Base-by-base conservation (phyloP, 1,284 basidiomycete species). In the Irpex sp. region DNA sequence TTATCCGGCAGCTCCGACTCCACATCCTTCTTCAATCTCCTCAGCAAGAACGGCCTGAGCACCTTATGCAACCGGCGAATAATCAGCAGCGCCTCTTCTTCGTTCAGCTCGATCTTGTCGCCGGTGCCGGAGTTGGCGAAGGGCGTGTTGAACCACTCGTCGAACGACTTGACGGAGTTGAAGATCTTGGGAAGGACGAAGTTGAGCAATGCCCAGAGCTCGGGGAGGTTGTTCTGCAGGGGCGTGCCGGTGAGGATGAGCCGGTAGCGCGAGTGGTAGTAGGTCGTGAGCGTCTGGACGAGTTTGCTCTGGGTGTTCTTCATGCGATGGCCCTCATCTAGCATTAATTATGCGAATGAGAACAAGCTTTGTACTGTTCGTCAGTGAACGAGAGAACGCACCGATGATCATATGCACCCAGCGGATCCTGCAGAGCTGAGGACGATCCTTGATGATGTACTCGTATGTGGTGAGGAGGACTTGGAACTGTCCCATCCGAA, bases 121-220 rank as follows among this genome's bases (percentile, higher is more conserved):
- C 91, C 91, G 0, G 92, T 91, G 40, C 97, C 97, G 15, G 96
- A 96, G 78, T 97, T 98, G 66, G 97, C 97, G 70, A 99, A 99
- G 0, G 97, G 97, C 2, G 97, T 98, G 79, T 99, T 99, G 85
- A 99, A 99, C 97, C 97, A 99, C 75, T 99, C 97, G 74, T 99
- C 97, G 74, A 99, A 99, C 56, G 96, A 97, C 77, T 98, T 98
- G 70, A 98, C 96, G 3, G 97, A 99, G 81, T 99, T 99, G 85
- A 99, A 99, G 73, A 99, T 91, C 79, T 96, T 98, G 21, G 97
- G 97, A 17, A 99, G 82, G 57, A 96, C 97, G 74, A 99, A 99
- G 78, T 99, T 99, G 75, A 99, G 92, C 63, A 99, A 82, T 1
- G 97, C 89, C 97, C 97, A 99, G 49, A 99, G 81, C 77, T 99